These are phyloP conservation scores for Umbelopsis ramanniana DNA, from an alignment of 192 early-diverging fungal species.

Conservation along the genomic window DNA sequence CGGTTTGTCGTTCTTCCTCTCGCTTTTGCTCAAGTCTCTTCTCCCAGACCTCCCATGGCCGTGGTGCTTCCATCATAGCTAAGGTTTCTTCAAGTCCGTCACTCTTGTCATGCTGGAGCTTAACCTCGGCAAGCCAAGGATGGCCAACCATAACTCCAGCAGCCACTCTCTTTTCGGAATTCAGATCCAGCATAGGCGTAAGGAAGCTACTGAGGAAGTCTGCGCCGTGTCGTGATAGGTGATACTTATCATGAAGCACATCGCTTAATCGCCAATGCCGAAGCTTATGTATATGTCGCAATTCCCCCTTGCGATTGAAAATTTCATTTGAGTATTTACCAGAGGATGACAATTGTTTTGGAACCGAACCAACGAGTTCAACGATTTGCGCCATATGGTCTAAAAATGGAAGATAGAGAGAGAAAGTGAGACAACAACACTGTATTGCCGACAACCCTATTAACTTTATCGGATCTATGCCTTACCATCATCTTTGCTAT, in stretches of 20 bases:
- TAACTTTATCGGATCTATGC: not conserved
- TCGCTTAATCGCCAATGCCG: conserved; percentile 78
- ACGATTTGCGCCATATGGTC: conserved; percentile 96
- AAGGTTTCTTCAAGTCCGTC: not conserved
- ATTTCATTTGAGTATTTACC: conserved; percentile 86
- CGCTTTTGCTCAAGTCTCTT: conserved; percentile 13
- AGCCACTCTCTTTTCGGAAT: conserved; percentile 29
- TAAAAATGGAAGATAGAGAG: conserved; percentile 27
- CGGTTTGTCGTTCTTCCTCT: conserved; percentile 1
- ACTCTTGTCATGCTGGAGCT: conserved; percentile 10
- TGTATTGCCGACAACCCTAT: not conserved
- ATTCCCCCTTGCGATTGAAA: conserved; percentile 86
- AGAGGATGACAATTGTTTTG: conserved; percentile 74
- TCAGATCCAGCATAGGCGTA: conserved; percentile 73
- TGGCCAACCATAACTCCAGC: conserved; percentile 30
- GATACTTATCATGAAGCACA: conserved; percentile 89
- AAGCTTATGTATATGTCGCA: conserved; percentile 87
- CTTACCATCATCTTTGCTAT: conserved; percentile 91
- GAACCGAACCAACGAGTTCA: conserved; percentile 84
- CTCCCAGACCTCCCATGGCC: conserved; percentile 13
- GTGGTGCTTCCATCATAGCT: not conserved
- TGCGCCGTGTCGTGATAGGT: conserved; percentile 70
- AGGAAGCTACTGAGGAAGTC: conserved; percentile 78
- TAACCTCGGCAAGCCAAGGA: conserved; percentile 30
- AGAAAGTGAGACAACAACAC: not conserved